These are phyloP conservation scores for Rhinocladiella similis DNA, from an alignment of 2,329 filamentous ascomycete species.

Conservation along the genomic window DNA sequence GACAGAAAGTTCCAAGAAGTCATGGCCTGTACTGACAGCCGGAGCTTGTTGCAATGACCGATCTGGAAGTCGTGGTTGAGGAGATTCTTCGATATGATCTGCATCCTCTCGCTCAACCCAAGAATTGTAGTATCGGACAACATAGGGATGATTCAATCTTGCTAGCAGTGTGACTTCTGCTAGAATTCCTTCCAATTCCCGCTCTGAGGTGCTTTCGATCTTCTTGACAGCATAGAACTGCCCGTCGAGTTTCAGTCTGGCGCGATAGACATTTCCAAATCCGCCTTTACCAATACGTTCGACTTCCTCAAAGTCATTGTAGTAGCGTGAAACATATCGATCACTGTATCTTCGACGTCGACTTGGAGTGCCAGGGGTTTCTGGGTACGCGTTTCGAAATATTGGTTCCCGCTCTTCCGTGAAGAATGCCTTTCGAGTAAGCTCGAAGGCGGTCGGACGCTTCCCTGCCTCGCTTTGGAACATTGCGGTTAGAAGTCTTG, in stretches of 20 bases:
- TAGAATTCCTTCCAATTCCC: conserved; percentile 62
- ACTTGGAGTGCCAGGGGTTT: conserved; percentile 11
- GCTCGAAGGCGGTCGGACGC: conserved; percentile 76
- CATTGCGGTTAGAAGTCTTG: conserved; percentile 78
- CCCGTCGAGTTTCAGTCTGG: conserved; percentile 88
- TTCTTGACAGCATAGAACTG: conserved; percentile 97
- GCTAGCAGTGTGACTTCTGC: conserved; percentile 87
- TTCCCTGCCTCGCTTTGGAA: conserved; percentile 85
- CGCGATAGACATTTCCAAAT: conserved; percentile 95
- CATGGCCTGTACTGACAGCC: conserved; percentile 60
- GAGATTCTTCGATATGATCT: conserved; percentile 8
- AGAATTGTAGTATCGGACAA: conserved; percentile 89
- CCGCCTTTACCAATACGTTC: conserved; percentile 88
- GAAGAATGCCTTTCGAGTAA: conserved; percentile 38
- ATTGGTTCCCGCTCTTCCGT: conserved; percentile 22
- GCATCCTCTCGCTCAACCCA: conserved; percentile 68
- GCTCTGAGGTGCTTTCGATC: conserved; percentile 77
- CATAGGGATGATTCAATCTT: conserved; percentile 84
- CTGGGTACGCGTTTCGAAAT: conserved; percentile 16
- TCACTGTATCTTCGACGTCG: conserved; percentile 20
- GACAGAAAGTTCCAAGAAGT: conserved; percentile 88
- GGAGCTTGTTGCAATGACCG: conserved; percentile 11
- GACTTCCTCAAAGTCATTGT: conserved; percentile 86
- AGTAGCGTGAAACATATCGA: conserved; percentile 67
- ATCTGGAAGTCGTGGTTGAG: conserved; percentile 2